Evolutionary conservation across 2,329 filamentous ascomycete genomes (phyloP).

Genomic region (Fusarium annulatum): DNA sequence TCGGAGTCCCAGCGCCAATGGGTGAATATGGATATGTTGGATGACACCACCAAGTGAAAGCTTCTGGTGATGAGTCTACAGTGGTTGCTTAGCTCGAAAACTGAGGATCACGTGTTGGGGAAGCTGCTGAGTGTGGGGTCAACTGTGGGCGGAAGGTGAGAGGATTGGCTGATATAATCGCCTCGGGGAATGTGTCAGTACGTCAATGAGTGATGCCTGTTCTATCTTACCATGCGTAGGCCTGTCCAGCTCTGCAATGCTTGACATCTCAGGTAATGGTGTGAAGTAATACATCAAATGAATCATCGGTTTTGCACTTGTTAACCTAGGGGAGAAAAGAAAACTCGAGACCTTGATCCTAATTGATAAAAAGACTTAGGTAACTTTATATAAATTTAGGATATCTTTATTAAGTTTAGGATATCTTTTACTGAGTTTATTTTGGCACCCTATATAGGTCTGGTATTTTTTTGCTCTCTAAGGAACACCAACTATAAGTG

Average conservation of each 20-base stretch:
- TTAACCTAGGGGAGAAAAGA: background rate
- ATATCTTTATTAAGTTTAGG: too few species aligned
- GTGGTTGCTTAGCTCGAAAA: constrained; percentile 46
- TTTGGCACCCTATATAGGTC: too few species aligned
- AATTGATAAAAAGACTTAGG: background rate
- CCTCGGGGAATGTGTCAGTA: constrained; percentile 16
- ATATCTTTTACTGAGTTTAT: too few species aligned
- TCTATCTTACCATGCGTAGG: background rate
- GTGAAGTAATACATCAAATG: background rate
- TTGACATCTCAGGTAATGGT: background rate
- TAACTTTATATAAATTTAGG: background rate
- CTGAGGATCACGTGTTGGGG: constrained; percentile 48
- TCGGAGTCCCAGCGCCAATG: constrained; percentile 35
- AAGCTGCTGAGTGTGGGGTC: constrained; percentile 23
- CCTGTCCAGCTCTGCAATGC: background rate
- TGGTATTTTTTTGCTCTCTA: background rate
- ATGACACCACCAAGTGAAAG: constrained; percentile 47
- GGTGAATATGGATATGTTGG: constrained; percentile 40
- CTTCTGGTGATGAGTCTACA: constrained; percentile 45
- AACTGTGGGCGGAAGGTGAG: constrained; percentile 15
- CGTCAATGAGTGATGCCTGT: constrained; percentile 24
- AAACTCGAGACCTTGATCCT: background rate
- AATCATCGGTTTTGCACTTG: background rate
- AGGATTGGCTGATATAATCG: constrained; percentile 18
- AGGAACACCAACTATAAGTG: background rate